Evolutionary conservation across 768 basidiomycete genomes (phyloP).

Genomic region (Leucosporidium yakuticum): DNA sequence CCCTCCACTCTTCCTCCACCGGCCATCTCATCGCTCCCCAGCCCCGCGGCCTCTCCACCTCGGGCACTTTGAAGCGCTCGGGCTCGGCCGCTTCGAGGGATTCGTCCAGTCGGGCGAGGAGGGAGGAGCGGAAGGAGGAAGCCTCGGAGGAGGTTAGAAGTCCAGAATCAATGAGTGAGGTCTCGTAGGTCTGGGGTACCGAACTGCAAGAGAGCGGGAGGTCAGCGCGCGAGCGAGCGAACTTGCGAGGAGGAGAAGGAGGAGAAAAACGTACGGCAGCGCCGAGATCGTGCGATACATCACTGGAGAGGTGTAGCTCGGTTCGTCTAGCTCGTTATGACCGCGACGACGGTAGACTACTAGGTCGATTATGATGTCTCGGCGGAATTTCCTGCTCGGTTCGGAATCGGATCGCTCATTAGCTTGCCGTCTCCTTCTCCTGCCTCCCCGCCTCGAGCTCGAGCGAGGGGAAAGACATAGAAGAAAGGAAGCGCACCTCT

Average conservation of each 20-base stretch:
- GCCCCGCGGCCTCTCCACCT: slow-evolving; percentile 55
- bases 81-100: slow-evolving; percentile 53
- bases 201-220: neutral
- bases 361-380: slow-evolving; percentile 77
- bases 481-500: slow-evolving; percentile 46
- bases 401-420: too few relatives aligned
- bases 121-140: slow-evolving; percentile 51
- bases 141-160: slow-evolving; percentile 54
- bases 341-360: slow-evolving; percentile 79
- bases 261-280: slow-evolving; percentile 55
- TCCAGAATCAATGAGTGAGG: slow-evolving; percentile 44
- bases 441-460: too few relatives aligned
- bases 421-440: too few relatives aligned
- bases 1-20: slow-evolving; percentile 51
- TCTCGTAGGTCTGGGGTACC: slow-evolving; percentile 24
- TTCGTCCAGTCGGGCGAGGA: slow-evolving; percentile 60
- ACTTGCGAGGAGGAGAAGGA: neutral
- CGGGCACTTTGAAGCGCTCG: slow-evolving; percentile 46
- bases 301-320: slow-evolving; percentile 73
- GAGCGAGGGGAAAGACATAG: too few relatives aligned
- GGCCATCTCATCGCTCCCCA: slow-evolving; percentile 67
- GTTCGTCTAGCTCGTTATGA: slow-evolving; percentile 29
- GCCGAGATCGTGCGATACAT: slow-evolving; percentile 92
- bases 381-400: slow-evolving; percentile 4
- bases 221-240: too few relatives aligned